Conservation (phyloP, 352 stramenopile genomes). For the Globisporangium nunn region DNA sequence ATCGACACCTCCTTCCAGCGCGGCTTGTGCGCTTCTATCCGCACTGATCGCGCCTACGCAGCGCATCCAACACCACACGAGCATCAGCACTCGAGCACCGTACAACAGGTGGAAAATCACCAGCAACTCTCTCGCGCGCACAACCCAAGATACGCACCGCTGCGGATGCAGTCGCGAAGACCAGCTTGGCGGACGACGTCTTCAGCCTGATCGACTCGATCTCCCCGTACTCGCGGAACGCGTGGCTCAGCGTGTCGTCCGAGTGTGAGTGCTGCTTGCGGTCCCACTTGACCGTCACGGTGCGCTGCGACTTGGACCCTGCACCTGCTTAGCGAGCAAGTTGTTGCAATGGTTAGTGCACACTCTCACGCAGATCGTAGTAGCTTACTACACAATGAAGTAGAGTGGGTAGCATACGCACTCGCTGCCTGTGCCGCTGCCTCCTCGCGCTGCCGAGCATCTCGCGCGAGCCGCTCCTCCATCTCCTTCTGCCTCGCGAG, state of each 20-base stretch:
- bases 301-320: constrained; percentile 53
- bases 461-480: constrained; percentile 34
- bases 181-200: constrained; percentile 52
- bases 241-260: constrained; percentile 58
- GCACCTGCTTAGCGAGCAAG: neutral
- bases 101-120: neutral
- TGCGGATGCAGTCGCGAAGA: constrained; percentile 38
- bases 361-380: too few species aligned
- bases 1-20: constrained; percentile 69
- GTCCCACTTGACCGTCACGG: constrained; percentile 78
- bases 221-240: constrained; percentile 50
- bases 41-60: constrained; percentile 39
- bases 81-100: neutral
- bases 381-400: neutral
- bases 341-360: neutral
- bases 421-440: constrained; percentile 10
- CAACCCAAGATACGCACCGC: constrained; percentile 22
- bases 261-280: constrained; percentile 60
- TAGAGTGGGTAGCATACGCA: constrained; percentile 2
- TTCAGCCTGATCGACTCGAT: constrained; percentile 72
- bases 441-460: constrained; percentile 33
- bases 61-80: neutral
- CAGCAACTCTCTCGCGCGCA: too few species aligned
- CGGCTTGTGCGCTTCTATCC: constrained; percentile 60
- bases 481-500: constrained; percentile 49